Conservation (phyloP, 2,329 filamentous ascomycete genomes). For the Cercospora berteroae region DNA sequence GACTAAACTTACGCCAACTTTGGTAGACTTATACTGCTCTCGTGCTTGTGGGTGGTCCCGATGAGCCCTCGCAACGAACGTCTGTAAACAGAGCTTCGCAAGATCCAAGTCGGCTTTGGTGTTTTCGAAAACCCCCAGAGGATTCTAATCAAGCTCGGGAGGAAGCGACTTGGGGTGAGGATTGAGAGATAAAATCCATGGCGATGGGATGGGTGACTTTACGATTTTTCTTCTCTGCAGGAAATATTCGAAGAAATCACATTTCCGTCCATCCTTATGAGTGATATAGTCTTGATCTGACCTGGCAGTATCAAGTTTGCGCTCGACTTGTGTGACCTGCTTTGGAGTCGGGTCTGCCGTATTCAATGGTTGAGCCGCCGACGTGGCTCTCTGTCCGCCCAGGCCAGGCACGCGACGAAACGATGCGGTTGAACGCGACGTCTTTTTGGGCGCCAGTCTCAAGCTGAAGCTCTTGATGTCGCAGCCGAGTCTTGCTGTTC, state of each 20-base stretch:
- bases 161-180: background rate
- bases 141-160: background rate
- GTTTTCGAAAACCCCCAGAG: background rate
- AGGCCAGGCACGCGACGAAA: background rate
- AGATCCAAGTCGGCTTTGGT: background rate
- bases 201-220: background rate
- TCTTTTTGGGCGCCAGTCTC: background rate
- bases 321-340: too few relatives aligned
- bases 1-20: background rate
- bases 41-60: background rate
- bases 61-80: background rate
- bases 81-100: background rate
- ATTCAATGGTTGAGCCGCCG: background rate
- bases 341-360: too few relatives aligned
- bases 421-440: background rate
- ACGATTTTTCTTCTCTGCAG: background rate
- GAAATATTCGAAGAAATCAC: background rate
- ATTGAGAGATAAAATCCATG: background rate
- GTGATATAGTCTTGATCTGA: background rate
- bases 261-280: background rate
- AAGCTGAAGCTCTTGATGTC: background rate
- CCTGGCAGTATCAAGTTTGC: too few relatives aligned
- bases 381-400: background rate
- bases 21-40: background rate
- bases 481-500: background rate